Evolutionary conservation across 495 filamentous ascomycete species (phyloP), one percentile per base, ranked within the genome.

Genomic region (Viridothelium virens): DNA sequence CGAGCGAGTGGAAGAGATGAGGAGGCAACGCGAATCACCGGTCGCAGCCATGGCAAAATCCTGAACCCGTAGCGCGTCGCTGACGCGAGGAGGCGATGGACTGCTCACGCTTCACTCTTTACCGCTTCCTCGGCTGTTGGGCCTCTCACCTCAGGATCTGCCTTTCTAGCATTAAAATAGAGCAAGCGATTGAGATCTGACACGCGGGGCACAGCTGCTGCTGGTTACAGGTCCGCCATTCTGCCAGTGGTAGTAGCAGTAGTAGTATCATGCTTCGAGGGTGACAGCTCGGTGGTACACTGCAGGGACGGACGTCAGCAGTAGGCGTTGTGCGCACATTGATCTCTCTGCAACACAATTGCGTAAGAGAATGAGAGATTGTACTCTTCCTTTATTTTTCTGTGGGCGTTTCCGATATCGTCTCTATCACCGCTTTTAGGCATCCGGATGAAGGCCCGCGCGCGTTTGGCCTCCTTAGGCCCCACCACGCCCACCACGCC

Each of bases 81-180:
- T 59, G 53, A 59, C 53, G 53, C 53, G 53, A 59, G 53, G 53
- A 33, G 53, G 18, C 53, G 53, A 36, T 6, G 41, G 41, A 18
- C 53, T 36, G 2, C 7, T 7, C 25, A 18, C 36, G 31, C 53
- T 59, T 59, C 53, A 59, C 14, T 9, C 53, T 59, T 59, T 59
- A 36, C 53, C 53, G 53, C 53, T 59, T 59, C 53, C 53, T 59
- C 53, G 53, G 53, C 53, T 59, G 53, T 59, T 14, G 18, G 31
- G 53, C 53, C 53, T 59, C 53, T 59, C 53, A 59, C 36, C 53
- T 33, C 53, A 10, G 6, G 41, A 44, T 44, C 41, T 14, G 6
- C 7, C 14, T 7, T 44, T 44, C 41, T 14, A 44, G 6, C 7
- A 14, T 44, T 44, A 44, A 44, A 44, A 44, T 44, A 44, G 41